A percentile compares a stretch with the other conserved stretches of the same genome.
phyloP scores from a whole-genome alignment of 441 rosid genomes.

The Metrosideros polymorpha region DNA sequence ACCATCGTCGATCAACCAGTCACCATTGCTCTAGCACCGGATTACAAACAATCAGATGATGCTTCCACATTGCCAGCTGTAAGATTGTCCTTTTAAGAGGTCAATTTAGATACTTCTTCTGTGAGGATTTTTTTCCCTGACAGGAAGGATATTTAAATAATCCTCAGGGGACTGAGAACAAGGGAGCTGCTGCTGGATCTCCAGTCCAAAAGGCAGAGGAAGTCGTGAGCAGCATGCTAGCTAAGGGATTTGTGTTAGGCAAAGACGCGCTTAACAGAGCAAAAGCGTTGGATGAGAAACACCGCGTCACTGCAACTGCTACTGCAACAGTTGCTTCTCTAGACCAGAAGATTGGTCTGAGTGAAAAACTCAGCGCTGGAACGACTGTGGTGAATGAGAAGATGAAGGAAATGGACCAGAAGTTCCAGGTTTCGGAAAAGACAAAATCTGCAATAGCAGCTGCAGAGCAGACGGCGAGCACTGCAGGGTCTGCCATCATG shows the following conservation, averaged over 20 bases:
- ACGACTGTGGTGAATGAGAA: not conserved
- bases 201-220: not conserved
- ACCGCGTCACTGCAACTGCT: not conserved
- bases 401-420: not conserved
- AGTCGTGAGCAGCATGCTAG: not conserved
- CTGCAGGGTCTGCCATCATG: slow-evolving; percentile 1
- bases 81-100: not conserved
- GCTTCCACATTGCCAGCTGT: not conserved
- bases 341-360: not conserved
- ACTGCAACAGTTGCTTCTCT: not conserved
- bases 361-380: not conserved
- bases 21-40: not conserved
- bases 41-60: not conserved
- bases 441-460: not conserved
- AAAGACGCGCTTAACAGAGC: not conserved
- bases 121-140: not conserved
- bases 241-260: slow-evolving; percentile 1
- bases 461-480: not conserved
- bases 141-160: not conserved
- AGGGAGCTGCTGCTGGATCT: not conserved
- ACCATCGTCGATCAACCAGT: not conserved
- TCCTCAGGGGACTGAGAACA: not conserved
- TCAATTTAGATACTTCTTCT: not conserved
- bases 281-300: not conserved
- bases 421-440: not conserved